phyloP scores from a whole-genome alignment of 1,139 yeast genomes.

The Saccharomyces hybrid region DNA sequence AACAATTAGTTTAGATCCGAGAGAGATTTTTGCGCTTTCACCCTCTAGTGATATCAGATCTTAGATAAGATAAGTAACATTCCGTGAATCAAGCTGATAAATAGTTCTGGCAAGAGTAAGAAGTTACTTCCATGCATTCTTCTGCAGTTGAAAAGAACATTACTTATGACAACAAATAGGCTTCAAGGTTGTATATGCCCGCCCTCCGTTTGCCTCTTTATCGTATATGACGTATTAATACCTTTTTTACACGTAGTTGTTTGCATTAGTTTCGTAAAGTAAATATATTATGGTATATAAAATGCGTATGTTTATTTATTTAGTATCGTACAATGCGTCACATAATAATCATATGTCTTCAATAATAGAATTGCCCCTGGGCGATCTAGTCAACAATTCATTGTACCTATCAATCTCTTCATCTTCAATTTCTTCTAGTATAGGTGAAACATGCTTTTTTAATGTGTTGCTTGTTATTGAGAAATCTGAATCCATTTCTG shows the following conservation, averaged over 20 bases:
- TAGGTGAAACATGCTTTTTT: conserved; percentile 12
- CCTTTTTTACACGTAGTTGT: neutral
- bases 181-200: no score
- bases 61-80: neutral
- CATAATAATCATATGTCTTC: conserved; percentile 18
- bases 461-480: neutral
- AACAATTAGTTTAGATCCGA: neutral
- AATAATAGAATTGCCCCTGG: conserved; percentile 20
- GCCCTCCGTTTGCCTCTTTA: no score
- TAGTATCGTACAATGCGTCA: neutral
- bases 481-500: neutral
- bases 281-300: neutral
- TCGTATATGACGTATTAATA: no score
- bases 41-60: neutral
- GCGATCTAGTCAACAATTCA: conserved; percentile 16
- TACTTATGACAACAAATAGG: no score
- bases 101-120: no score
- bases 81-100: no score
- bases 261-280: neutral
- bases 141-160: neutral
- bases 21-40: neutral
- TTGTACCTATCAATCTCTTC: conserved; percentile 25
- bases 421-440: conserved; percentile 29
- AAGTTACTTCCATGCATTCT: neutral
- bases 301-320: neutral